These are phyloP conservation scores for Lentinula edodes DNA, from an alignment of 768 basidiomycete species.

Conservation along the genomic window DNA sequence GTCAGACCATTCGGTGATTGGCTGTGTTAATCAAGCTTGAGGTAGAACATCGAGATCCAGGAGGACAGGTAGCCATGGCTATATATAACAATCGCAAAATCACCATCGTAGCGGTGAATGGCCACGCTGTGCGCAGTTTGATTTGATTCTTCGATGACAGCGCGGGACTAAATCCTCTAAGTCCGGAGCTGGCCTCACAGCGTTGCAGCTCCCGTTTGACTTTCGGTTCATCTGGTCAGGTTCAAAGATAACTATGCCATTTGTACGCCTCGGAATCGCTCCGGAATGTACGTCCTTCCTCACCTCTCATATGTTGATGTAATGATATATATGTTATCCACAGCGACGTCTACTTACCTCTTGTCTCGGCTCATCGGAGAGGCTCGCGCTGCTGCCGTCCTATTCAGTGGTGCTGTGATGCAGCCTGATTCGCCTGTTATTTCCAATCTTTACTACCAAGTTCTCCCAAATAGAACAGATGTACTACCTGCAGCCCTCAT, in stretches of 20 bases:
- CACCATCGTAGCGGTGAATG: conserved; percentile 46
- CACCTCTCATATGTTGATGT: conserved; percentile 20
- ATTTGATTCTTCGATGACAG: neutral
- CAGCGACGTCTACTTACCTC: conserved; percentile 30
- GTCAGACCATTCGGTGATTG: conserved; percentile 14
- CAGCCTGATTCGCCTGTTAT: conserved; percentile 37
- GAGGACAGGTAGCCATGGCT: conserved; percentile 39
- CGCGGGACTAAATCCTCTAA: conserved; percentile 7
- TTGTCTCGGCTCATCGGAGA: conserved; percentile 49
- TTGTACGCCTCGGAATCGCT: conserved; percentile 43
- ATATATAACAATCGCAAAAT: conserved; percentile 52
- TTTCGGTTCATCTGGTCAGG: conserved; percentile 47
- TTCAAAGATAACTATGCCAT: conserved; percentile 44
- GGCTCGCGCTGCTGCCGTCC: conserved; percentile 42
- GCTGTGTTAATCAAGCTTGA: neutral
- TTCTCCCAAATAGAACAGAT: conserved; percentile 41
- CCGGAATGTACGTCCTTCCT: conserved; percentile 19
- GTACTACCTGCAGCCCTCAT: conserved; percentile 48
- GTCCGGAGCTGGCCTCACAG: conserved; percentile 45
- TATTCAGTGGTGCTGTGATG: conserved; percentile 40
- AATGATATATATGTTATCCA: neutral
- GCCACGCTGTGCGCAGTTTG: conserved; percentile 33
- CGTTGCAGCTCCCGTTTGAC: conserved; percentile 44
- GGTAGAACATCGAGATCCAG: conserved; percentile 38
- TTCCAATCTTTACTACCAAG: conserved; percentile 37